phyloP scores from a whole-genome alignment of 1,284 basidiomycete genomes.

The Chondrostereum purpureum region DNA sequence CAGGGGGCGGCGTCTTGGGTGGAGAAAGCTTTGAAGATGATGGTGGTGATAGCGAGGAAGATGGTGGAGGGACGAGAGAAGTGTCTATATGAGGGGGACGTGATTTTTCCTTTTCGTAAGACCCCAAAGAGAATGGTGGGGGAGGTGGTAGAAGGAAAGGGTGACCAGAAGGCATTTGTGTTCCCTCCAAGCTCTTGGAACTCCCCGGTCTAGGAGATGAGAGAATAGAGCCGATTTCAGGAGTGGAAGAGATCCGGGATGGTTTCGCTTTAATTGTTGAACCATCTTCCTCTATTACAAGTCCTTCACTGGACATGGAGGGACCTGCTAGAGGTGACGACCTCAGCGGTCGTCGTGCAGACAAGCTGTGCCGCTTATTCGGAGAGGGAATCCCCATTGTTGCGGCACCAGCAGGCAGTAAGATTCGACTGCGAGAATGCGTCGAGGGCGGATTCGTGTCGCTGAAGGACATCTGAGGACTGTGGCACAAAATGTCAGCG shows the following conservation, averaged over 20 bases:
- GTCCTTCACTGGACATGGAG: conserved; percentile 8
- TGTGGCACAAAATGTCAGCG: no score
- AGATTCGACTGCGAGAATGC: no score
- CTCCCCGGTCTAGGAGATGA: neutral
- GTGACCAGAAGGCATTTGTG: neutral
- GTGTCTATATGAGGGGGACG: neutral
- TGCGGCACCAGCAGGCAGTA: no score
- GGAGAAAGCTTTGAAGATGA: neutral
- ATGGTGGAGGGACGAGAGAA: neutral
- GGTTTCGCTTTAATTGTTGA: conserved; percentile 6
- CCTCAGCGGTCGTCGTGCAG: conserved; percentile 7
- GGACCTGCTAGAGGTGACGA: conserved; percentile 14
- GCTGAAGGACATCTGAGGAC: no score
- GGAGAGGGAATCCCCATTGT: no score
- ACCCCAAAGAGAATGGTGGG: neutral
- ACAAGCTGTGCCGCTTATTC: no score
- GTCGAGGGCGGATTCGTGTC: no score
- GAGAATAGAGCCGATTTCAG: conserved; percentile 6
- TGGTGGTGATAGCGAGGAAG: conserved; percentile 2
- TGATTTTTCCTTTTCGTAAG: conserved; percentile 4
- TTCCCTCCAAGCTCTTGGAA: neutral
- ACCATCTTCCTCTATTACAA: conserved; percentile 3
- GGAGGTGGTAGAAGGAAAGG: neutral
- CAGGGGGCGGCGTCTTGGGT: neutral
- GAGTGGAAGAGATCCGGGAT: conserved; percentile 12